A percentile compares a stretch with the other conserved stretches of the same genome.
These are phyloP conservation scores for Chondrostereum purpureum DNA, from an alignment of 1,284 basidiomycete genomes.

Conservation along the genomic window DNA sequence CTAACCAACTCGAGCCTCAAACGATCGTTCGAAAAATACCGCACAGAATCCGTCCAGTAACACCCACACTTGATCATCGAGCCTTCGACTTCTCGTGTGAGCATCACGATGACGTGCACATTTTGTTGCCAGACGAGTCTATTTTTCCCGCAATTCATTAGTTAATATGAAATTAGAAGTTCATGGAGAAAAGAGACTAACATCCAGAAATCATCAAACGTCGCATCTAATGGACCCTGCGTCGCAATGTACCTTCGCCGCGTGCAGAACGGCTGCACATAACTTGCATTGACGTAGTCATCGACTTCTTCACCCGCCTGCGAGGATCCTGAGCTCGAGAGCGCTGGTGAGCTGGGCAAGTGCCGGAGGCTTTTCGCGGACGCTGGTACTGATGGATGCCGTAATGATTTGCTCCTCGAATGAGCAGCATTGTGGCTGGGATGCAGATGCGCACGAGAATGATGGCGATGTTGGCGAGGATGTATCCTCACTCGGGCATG, in stretches of 20 bases:
- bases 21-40: constrained; percentile 46
- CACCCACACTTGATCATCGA: constrained; percentile 85
- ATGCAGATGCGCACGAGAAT: constrained; percentile 66
- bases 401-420: neutral
- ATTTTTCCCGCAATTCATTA: too few species aligned
- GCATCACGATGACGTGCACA: constrained; percentile 78
- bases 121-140: constrained; percentile 81
- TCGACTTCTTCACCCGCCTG: constrained; percentile 36
- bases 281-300: constrained; percentile 93
- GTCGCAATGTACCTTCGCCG: constrained; percentile 87
- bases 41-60: constrained; percentile 78
- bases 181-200: constrained; percentile 34
- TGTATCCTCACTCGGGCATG: constrained; percentile 76
- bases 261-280: constrained; percentile 81
- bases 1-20: constrained; percentile 59
- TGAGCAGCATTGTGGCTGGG: neutral
- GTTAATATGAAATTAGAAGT: neutral
- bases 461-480: neutral
- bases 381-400: neutral
- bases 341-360: too few species aligned
- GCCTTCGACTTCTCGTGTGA: constrained; percentile 89
- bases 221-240: constrained; percentile 89
- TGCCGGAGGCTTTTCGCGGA: neutral
- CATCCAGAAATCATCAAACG: constrained; percentile 96
- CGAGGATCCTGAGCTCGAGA: too few species aligned